Base-by-base conservation (phyloP, 2,329 filamentous ascomycete genomes). In the Dothiorella sarmentorum region DNA sequence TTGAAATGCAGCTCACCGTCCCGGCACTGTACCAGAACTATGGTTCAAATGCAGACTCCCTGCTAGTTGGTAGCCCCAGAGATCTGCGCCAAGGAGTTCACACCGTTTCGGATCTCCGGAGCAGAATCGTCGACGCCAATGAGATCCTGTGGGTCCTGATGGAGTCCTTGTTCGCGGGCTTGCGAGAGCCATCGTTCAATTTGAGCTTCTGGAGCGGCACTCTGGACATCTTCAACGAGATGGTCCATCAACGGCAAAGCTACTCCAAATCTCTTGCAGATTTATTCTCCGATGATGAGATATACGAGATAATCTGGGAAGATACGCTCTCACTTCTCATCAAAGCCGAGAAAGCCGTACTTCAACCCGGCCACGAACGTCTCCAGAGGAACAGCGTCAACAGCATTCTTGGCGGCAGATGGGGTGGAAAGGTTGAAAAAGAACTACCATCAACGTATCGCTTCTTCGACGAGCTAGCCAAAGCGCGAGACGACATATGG, bases 391-490 rank as follows among this genome's bases (percentile, higher is more conserved):
- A 64, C 40, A 38, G 24, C 15, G 33, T 65, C 3, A 7, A 52
- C 3, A 68, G 69, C 10, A 18, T 31, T 13, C 26, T 33, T 4
- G 9, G 9, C 2, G 4, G 10, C n/a, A 11, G 3, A 5, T 0
- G 49, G 66, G 1, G 22, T 67, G 1, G 10, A 47, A 33, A 40
- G 2, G 44, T 66, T 0, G 56, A 60, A 17, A 22, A 63, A 2
- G 61, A 58, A 10, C 57, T 61, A 2, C 47, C 62, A 3, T 64
- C 69, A 1, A 67, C 65, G 0, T 69, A 68, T 47, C 64, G 52
- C 4, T 75, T 76, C 53, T 42, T 75, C 1, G 71, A 76, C 44
- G 62, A 70, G 20, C 63, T 75, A 27, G 72, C 73, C 26, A 63
- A 62, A 60, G 63, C 62, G 7, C 67, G 73, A 45, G 62, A 75